These are phyloP conservation scores for Podospora anserina DNA, from an alignment of 495 filamentous ascomycete genomes.

Conservation along the genomic window DNA sequence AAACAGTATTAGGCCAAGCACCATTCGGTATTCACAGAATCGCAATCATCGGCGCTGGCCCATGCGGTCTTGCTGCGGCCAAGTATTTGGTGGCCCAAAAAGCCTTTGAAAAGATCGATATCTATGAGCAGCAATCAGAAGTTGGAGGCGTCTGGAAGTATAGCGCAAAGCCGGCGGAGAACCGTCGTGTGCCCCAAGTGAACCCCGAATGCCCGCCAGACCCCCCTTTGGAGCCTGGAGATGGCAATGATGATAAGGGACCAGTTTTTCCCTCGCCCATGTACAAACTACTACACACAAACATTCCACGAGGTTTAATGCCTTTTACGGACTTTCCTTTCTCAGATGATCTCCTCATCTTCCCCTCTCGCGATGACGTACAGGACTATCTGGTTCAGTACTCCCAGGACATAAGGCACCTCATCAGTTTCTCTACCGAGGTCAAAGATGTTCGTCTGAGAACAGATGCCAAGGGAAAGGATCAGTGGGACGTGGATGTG, in stretches of 20 bases:
- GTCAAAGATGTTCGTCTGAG: constrained; percentile 38
- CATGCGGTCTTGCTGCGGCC: constrained; percentile 62
- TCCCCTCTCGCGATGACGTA: constrained; percentile 66
- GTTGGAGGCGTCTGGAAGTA: constrained; percentile 86
- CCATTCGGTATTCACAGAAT: constrained; percentile 50
- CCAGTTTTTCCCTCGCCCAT: constrained; percentile 66
- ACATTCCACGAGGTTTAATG: constrained; percentile 84
- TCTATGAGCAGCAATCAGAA: constrained; percentile 75
- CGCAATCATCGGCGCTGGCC: constrained; percentile 70
- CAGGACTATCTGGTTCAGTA: constrained; percentile 73
- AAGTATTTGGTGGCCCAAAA: constrained; percentile 75
- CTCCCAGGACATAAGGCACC: constrained; percentile 56
- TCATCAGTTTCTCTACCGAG: constrained; percentile 44
- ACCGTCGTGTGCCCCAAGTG: constrained; percentile 40
- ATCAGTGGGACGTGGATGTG: constrained; percentile 52
- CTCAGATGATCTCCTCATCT: constrained; percentile 58
- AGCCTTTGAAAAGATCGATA: constrained; percentile 63
- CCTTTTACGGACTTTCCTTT: constrained; percentile 69
- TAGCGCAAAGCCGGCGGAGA: constrained; percentile 38
- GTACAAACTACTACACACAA: constrained; percentile 79
- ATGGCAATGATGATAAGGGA: constrained; percentile 12
- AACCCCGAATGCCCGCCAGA: constrained; percentile 42
- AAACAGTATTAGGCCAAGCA: neutral
- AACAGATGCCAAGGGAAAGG: constrained; percentile 25
- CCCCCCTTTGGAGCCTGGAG: constrained; percentile 32